A percentile compares a stretch with the other conserved stretches of the same genome.
phyloP scores from a whole-genome alignment of 371 early-diverging fungal genomes.

The Umbelopsis sp. region DNA sequence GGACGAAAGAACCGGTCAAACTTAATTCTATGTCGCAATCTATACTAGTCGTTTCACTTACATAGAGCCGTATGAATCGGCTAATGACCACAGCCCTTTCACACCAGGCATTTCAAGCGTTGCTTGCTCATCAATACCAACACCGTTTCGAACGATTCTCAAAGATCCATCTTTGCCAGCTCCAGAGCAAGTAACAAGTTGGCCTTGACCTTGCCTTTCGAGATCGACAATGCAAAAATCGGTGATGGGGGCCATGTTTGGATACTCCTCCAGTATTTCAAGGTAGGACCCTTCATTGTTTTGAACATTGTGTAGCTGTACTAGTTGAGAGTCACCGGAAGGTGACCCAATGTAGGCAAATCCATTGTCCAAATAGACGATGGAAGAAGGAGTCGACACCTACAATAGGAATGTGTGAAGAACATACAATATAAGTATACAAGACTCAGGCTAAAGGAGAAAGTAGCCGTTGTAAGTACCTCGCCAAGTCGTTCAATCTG shows the following conservation, averaged over 20 bases:
- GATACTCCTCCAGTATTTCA: conserved; percentile 56
- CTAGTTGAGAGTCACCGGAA: conserved; percentile 81
- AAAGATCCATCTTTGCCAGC: conserved; percentile 74
- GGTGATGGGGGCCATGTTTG: conserved; percentile 77
- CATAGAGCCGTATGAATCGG: conserved; percentile 23
- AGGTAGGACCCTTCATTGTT: conserved; percentile 41
- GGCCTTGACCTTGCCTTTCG: conserved; percentile 60
- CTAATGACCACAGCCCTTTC: conserved; percentile 70
- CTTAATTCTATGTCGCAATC: background rate
- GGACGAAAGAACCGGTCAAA: background rate
- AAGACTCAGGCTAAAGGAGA: too few relatives aligned
- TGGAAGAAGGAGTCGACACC: conserved; percentile 58
- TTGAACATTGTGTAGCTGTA: conserved; percentile 46
- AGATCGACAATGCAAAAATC: conserved; percentile 81
- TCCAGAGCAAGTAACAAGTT: conserved; percentile 88
- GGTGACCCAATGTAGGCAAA: conserved; percentile 82
- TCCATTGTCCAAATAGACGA: conserved; percentile 70
- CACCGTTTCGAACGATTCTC: conserved; percentile 85
- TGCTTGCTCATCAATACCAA: conserved; percentile 76
- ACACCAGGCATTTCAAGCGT: conserved; percentile 64
- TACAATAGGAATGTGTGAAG: background rate
- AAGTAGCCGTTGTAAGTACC: background rate
- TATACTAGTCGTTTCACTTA: conserved; percentile 17
- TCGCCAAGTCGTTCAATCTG: conserved; percentile 16
- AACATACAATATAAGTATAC: too few relatives aligned